A percentile compares a stretch with the other conserved stretches of the same genome.
phyloP scores from a whole-genome alignment of 371 early-diverging fungal species.

The Phascolomyces articulosus region DNA sequence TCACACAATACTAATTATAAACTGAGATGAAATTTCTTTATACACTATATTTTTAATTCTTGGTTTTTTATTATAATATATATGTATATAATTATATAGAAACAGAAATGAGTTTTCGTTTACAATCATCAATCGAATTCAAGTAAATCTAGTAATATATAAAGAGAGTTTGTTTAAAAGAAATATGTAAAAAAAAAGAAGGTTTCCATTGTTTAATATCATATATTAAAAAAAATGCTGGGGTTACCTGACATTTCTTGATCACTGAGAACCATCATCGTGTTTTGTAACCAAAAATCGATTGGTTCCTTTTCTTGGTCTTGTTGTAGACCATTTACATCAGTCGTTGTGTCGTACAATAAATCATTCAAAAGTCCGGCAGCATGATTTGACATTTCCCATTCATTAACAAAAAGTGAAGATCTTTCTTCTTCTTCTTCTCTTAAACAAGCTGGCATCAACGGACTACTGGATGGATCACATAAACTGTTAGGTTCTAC shows the following conservation, averaged over 20 bases:
- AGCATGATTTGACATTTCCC: constrained; percentile 1
- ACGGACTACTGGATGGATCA: not conserved
- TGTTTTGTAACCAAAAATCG: constrained; percentile 1
- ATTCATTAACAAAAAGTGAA: too few species aligned
- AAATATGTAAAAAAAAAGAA: not conserved
- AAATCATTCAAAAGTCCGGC: constrained; percentile 2
- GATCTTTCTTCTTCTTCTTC: not conserved
- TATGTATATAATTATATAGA: too few species aligned
- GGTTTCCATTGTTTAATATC: not conserved
- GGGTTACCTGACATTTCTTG: constrained; percentile 3
- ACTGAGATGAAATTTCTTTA: too few species aligned
- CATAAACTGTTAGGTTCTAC: not conserved
- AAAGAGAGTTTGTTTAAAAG: not conserved
- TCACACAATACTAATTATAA: not conserved
- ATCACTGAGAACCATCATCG: not conserved
- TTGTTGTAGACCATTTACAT: not conserved
- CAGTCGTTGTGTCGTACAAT: not conserved
- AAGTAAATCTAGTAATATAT: too few species aligned
- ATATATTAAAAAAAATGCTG: not conserved
- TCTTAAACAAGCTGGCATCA: not conserved
- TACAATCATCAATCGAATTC: not conserved
- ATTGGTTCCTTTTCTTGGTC: not conserved
- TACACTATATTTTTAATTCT: not conserved
- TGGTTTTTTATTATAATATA: not conserved
- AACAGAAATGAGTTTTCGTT: too few species aligned